These are phyloP conservation scores for Coccomyxa sp. DNA, from an alignment of 139 green algal species.

Conservation along the genomic window DNA sequence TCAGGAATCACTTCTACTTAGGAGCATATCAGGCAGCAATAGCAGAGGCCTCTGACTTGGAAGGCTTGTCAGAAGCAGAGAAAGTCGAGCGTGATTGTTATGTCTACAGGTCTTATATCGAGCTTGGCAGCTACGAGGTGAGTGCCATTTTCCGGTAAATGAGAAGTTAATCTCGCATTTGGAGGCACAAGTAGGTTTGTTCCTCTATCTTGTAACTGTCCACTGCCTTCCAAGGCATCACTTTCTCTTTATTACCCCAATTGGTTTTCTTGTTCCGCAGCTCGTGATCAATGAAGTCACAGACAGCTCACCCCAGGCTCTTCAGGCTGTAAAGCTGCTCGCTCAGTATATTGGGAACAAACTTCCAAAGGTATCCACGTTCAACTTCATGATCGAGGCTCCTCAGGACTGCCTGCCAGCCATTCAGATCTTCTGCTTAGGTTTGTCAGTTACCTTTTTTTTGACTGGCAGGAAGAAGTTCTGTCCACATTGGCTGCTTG, in stretches of 20 bases:
- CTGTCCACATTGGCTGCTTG: slow-evolving; percentile 64
- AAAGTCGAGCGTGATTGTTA: slow-evolving; percentile 76
- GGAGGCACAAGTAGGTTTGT: too few relatives aligned
- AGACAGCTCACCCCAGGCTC: slow-evolving; percentile 54
- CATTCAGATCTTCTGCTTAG: too few relatives aligned
- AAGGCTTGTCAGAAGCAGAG: slow-evolving; percentile 68
- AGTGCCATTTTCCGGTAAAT: not conserved
- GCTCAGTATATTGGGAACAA: slow-evolving; percentile 68
- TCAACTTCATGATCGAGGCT: too few relatives aligned
- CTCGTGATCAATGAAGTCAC: slow-evolving; percentile 88
- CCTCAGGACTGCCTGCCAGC: too few relatives aligned
- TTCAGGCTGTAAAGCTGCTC: slow-evolving; percentile 88
- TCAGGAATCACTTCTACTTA: slow-evolving; percentile 90
- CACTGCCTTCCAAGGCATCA: too few relatives aligned
- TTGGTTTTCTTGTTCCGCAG: slow-evolving; percentile 41
- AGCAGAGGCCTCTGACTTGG: slow-evolving; percentile 79
- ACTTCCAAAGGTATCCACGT: slow-evolving; percentile 37
- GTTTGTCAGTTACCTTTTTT: not conserved
- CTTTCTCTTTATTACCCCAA: too few relatives aligned
- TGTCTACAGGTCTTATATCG: slow-evolving; percentile 94
- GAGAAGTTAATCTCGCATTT: too few relatives aligned
- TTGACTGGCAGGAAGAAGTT: slow-evolving; percentile 44
- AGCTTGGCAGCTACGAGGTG: slow-evolving; percentile 88
- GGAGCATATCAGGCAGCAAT: slow-evolving; percentile 90
- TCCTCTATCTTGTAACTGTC: too few relatives aligned